Conservation (phyloP, 1,284 basidiomycete genomes). For the Mycosarcoma mackinlayi region DNA sequence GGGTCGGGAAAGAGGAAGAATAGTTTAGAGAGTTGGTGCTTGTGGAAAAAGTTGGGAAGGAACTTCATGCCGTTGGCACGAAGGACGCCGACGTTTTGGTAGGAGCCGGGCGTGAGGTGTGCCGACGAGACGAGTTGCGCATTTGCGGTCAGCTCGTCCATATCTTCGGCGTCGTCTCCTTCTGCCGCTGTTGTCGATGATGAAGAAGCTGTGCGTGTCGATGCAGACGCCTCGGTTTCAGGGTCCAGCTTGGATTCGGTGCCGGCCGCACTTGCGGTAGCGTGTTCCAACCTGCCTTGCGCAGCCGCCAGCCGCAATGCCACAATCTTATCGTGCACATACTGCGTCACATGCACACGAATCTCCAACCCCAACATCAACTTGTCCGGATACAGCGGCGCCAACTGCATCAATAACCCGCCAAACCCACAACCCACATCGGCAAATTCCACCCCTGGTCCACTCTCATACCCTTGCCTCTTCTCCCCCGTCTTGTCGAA, state of each 20-base stretch:
- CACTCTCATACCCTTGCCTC: slow-evolving; percentile 4
- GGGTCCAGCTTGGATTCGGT: no score
- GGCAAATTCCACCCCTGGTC: slow-evolving; percentile 84
- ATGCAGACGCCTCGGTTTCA: background rate
- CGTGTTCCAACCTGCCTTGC: slow-evolving; percentile 30
- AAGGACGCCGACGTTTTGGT: slow-evolving; percentile 92
- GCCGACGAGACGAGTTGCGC: slow-evolving; percentile 29
- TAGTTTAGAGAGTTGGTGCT: slow-evolving; percentile 81
- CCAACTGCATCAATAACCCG: slow-evolving; percentile 88
- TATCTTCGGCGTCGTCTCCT: slow-evolving; percentile 52
- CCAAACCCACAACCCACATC: slow-evolving; percentile 99
- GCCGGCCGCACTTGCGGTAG: no score
- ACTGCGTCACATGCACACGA: slow-evolving; percentile 93
- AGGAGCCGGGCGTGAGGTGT: slow-evolving; percentile 71
- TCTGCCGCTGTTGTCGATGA: background rate
- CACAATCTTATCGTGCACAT: slow-evolving; percentile 91
- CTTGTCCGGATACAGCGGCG: slow-evolving; percentile 88
- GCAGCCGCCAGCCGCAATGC: slow-evolving; percentile 77
- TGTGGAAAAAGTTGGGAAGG: slow-evolving; percentile 93
- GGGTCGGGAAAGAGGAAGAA: slow-evolving; percentile 99
- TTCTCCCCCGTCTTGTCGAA: slow-evolving; percentile 63
- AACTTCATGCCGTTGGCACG: slow-evolving; percentile 99
- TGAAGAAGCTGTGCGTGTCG: background rate
- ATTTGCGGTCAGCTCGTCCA: slow-evolving; percentile 49
- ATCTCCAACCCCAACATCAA: slow-evolving; percentile 99